These are phyloP conservation scores for Psilocybe cubensis DNA, from an alignment of 768 basidiomycete species.

Conservation along the genomic window DNA sequence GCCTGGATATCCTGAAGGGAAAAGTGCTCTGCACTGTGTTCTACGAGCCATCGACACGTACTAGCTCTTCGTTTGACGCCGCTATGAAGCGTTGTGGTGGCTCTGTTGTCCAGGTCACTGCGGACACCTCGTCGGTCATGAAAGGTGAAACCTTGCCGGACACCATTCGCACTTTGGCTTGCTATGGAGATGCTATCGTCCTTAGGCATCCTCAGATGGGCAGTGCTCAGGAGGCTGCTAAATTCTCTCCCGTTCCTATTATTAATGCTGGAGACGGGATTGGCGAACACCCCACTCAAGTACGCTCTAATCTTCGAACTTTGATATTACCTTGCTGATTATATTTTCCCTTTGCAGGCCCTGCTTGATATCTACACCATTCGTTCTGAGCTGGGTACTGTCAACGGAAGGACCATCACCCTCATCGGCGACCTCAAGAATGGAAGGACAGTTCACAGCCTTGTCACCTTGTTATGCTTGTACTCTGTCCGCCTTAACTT, in stretches of 20 bases:
- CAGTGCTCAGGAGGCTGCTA: slow-evolving; percentile 93
- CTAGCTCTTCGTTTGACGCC: slow-evolving; percentile 94
- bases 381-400: slow-evolving; percentile 95
- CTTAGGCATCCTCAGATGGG: slow-evolving; percentile 94
- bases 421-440: slow-evolving; percentile 96
- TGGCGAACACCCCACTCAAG: slow-evolving; percentile 97
- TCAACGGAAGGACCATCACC: slow-evolving; percentile 94
- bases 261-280: slow-evolving; percentile 97
- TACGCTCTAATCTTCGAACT: slow-evolving; percentile 31
- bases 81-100: slow-evolving; percentile 99
- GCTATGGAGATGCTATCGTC: slow-evolving; percentile 94
- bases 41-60: slow-evolving; percentile 97
- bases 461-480: slow-evolving; percentile 88
- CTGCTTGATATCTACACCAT: slow-evolving; percentile 92
- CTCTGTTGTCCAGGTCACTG: slow-evolving; percentile 84
- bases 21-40: slow-evolving; percentile 91
- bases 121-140: slow-evolving; percentile 82
- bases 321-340: slow-evolving; percentile 9
- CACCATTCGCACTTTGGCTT: slow-evolving; percentile 91
- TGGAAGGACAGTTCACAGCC: slow-evolving; percentile 95
- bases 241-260: slow-evolving; percentile 93
- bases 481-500: slow-evolving; percentile 97
- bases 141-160: slow-evolving; percentile 96
- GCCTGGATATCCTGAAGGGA: slow-evolving; percentile 87
- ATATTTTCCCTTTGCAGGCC: slow-evolving; percentile 49